Base-by-base conservation (phyloP, 139 green algal species). In the Volvox africanus region DNA sequence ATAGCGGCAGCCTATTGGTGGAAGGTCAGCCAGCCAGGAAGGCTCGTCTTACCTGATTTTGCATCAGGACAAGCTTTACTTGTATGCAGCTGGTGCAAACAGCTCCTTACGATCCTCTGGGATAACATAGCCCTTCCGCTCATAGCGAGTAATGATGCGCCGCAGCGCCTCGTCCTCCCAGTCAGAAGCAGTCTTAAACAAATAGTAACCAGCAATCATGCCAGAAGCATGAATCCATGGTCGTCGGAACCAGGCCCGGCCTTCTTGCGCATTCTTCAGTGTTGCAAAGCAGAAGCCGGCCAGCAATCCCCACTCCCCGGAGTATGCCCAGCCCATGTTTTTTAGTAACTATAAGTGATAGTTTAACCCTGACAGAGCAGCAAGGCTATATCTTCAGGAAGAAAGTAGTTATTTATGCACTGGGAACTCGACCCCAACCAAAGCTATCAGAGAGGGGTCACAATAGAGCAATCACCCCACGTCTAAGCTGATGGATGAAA, bases 51-150 rank as follows among this genome's bases (percentile, higher is more conserved):
- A 55, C 44, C 44, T 55, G 44, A 55, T 55, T 9, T 55, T 9
- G 44, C 44, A 55, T 5, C 44, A 55, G 44, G 44, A 14, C 5
- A 55, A 55, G 44, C 44, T 55, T 89, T 82, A 93, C 36, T 89
- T 89, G 81, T 92, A 92, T 11, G 76, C 21, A 22, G 55, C n/a
- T 14, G 92, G 76, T 24, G 32, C 68, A 33, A 94, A 94, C 18
- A 94, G 92, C 86, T 91, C 87, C 86, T 88, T 92, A 20, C 92
- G 86, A 50, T 94, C 92, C 81, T 88, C 89, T 32, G 89, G 89
- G 61, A 93, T 93, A n/a, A 55, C 17, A 50, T 94, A 94, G 73
- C 92, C 92, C 87, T 94, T 94, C 13, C 89, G 86, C 89, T 94
- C 92, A 50, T 93, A 94, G 62, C 75, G 88, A 3, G 79, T 35